Evolutionary conservation across 371 early-diverging fungal genomes (phyloP).

Genomic region (Mortierella sp.): DNA sequence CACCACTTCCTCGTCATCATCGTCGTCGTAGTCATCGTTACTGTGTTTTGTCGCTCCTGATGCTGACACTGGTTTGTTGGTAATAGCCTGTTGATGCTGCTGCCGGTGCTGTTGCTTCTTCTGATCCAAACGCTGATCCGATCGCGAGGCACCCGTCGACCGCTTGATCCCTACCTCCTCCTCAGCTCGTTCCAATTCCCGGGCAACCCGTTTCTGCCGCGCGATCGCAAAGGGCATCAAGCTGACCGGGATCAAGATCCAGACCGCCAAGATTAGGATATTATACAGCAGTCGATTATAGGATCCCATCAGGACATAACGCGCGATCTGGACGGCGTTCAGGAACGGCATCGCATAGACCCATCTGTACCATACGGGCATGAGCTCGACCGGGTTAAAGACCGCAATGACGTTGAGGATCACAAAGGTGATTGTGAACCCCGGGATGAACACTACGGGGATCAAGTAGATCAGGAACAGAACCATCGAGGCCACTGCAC

Average conservation of each 20-base stretch:
- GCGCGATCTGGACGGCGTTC: conserved; percentile 49
- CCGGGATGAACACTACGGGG: conserved; percentile 46
- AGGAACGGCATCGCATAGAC: conserved; percentile 55
- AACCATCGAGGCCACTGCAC: conserved; percentile 43
- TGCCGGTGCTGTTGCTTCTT: neutral
- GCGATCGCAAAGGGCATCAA: conserved; percentile 46
- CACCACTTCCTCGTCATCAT: neutral
- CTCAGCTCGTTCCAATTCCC: conserved; percentile 17
- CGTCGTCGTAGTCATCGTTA: no score
- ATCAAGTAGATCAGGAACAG: conserved; percentile 47
- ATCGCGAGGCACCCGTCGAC: neutral
- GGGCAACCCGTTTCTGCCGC: conserved; percentile 35
- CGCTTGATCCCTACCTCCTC: conserved; percentile 3
- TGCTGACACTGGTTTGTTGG: neutral
- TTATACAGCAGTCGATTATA: conserved; percentile 40
- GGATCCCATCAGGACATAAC: conserved; percentile 51
- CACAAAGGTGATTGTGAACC: conserved; percentile 49
- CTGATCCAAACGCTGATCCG: neutral
- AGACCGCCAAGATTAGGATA: conserved; percentile 27
- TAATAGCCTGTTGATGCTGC: neutral
- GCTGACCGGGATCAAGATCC: conserved; percentile 39
- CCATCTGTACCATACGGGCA: conserved; percentile 46
- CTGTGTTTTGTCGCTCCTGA: no score
- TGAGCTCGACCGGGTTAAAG: conserved; percentile 48
- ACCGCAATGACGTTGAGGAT: conserved; percentile 54